A percentile compares a stretch with the other conserved stretches of the same genome.
Evolutionary conservation across 257 asterid species (phyloP).

Genomic region (Lavandula angustifolia): DNA sequence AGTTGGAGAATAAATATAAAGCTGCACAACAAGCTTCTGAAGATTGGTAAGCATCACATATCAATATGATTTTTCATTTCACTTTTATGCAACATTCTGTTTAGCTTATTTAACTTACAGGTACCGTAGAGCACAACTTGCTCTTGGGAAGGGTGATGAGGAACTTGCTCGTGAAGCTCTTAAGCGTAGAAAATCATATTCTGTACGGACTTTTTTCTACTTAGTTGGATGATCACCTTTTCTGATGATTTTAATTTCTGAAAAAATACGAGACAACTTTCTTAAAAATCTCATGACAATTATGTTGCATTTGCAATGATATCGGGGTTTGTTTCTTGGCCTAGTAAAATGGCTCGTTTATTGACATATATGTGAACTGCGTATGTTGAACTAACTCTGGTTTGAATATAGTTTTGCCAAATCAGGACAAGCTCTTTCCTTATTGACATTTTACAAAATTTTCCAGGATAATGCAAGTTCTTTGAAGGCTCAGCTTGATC

Average conservation of each 20-base stretch:
- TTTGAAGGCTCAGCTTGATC: conserved; percentile 84
- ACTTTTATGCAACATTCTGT: conserved; percentile 28
- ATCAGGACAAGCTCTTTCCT: conserved; percentile 11
- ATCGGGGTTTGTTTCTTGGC: conserved; percentile 12
- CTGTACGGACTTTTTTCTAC: conserved; percentile 50
- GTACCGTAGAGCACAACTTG: conserved; percentile 96
- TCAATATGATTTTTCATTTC: conserved; percentile 23
- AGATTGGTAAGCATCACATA: conserved; percentile 66
- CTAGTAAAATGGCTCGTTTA: no score
- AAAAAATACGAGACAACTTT: conserved; percentile 15
- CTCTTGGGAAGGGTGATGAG: conserved; percentile 92
- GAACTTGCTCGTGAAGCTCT: conserved; percentile 99
- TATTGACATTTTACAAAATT: conserved; percentile 21
- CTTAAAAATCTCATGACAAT: conserved; percentile 10
- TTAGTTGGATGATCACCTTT: conserved; percentile 17
- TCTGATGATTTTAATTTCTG: conserved; percentile 20
- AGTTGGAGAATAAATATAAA: conserved; percentile 83
- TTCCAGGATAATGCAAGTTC: conserved; percentile 89
- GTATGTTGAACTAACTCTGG: not conserved
- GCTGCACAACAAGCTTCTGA: conserved; percentile 91
- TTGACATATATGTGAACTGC: not conserved
- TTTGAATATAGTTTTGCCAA: conserved; percentile 20
- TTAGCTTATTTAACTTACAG: conserved; percentile 48
- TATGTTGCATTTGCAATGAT: conserved; percentile 19
- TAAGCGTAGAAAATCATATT: conserved; percentile 85